These are phyloP conservation scores for Entrophospora sp. DNA, from an alignment of 192 early-diverging fungal species.

Conservation along the genomic window DNA sequence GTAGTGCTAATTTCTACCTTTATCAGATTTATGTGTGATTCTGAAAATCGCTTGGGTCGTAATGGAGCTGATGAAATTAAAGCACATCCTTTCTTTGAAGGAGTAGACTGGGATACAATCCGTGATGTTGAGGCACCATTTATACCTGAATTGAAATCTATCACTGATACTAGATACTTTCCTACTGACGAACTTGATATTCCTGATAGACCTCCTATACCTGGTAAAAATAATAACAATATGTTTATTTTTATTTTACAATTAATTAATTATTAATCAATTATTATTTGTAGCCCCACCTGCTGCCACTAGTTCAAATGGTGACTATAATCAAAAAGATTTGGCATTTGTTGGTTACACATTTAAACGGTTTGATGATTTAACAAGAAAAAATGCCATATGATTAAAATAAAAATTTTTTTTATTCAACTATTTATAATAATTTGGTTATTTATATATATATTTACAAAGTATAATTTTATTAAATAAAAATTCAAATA, in stretches of 20 bases:
- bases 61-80: conserved; percentile 69
- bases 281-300: no score
- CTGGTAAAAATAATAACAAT: no score
- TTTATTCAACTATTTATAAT: no score
- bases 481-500: no score
- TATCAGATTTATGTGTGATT: conserved; percentile 24
- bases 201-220: conserved; percentile 34
- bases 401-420: no score
- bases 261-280: no score
- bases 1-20: no score
- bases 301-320: no score
- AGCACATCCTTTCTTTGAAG: conserved; percentile 65
- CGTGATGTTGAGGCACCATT: conserved; percentile 62
- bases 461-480: no score
- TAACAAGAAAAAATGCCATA: conserved; percentile 68
- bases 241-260: no score
- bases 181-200: conserved; percentile 47
- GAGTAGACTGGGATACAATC: conserved; percentile 63
- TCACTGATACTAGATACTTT: conserved; percentile 92
- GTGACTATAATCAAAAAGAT: conserved; percentile 67
- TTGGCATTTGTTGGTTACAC: conserved; percentile 99
- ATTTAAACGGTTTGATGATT: conserved; percentile 85
- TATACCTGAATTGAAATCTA: conserved; percentile 62
- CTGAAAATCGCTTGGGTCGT: conserved; percentile 24
- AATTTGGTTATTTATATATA: no score